phyloP scores from a whole-genome alignment of 306 rosid genomes.

The Begonia fuchsioides region DNA sequence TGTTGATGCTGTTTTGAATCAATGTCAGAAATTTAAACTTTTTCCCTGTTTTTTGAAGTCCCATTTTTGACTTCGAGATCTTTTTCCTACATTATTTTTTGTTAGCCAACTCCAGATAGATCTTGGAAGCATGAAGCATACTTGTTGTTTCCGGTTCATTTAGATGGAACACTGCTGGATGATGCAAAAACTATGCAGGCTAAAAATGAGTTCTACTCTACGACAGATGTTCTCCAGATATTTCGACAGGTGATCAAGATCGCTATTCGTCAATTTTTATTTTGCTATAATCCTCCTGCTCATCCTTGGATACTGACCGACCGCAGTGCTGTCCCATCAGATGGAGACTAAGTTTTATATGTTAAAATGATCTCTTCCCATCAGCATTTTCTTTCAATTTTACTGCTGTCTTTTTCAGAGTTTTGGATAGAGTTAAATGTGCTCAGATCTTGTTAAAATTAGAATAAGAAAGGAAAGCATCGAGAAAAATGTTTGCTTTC shows the following conservation, averaged over 20 bases:
- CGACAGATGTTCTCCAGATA: slow-evolving; percentile 81
- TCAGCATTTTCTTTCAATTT: too few species aligned
- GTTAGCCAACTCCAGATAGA: slow-evolving; percentile 60
- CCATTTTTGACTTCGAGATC: too few species aligned
- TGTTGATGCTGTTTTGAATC: too few species aligned
- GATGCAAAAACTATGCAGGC: slow-evolving; percentile 72
- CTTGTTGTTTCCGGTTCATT: slow-evolving; percentile 90
- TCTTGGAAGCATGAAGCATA: slow-evolving; percentile 94
- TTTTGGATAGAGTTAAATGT: too few species aligned
- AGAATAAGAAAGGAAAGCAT: not conserved
- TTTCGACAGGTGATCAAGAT: slow-evolving; percentile 57
- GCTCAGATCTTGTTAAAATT: too few species aligned
- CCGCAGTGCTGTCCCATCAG: not conserved
- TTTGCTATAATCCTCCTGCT: not conserved
- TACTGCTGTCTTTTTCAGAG: too few species aligned
- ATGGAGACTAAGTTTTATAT: not conserved
- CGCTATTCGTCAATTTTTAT: not conserved
- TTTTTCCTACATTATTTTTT: slow-evolving; percentile 5
- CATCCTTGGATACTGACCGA: not conserved
- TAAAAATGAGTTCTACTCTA: slow-evolving; percentile 74
- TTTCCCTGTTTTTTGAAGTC: too few species aligned
- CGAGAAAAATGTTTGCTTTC: too few species aligned
- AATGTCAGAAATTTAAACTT: too few species aligned
- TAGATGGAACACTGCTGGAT: slow-evolving; percentile 95
- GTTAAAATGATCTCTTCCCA: not conserved